Evolutionary conservation across 371 early-diverging fungal genomes (phyloP), one percentile per base, ranked within the genome.

Genomic region (Zopfochytrium polystomum): DNA sequence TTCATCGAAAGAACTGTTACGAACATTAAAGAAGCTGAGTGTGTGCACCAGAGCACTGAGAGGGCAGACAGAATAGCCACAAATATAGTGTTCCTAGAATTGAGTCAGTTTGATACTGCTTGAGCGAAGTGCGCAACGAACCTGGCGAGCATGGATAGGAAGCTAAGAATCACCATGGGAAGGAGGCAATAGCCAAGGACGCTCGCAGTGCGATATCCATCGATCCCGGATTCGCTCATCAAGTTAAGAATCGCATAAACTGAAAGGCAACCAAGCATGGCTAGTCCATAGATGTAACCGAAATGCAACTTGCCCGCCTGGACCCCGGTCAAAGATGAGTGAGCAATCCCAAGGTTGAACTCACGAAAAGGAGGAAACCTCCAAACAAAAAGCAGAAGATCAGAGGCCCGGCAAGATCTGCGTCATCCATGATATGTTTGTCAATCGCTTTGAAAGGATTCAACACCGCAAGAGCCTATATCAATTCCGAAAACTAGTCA

Each of bases 241-340:
- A 98, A 76, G 66, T 98, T 96, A 33, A 98, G 69, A 48, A 98
- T 88, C 43, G 85, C 60, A 74, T 90, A 93, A 48, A 96, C 82
- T 2, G 89, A 87, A 2, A 89, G 70, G 52, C 92, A 91, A 26
- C 98, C 98, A 45, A 96, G 74, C 22, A 92, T 80, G 2, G 91
- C 96, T 0, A 95, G 87, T 26, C 96, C 98, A 63, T 98, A 98
- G 53, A 98, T 93, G 63, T 95, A 97, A 15, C 95, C 95, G 78
- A 98, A 98, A 70, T 96, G 93, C 27, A 87, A 83, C 70, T 95
- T 95, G 60, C 95, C 92, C 20, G 92, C 85, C 82, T 92, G 48
- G 9, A 23, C 30, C 29, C 32, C n/a, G 52, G 45, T 50, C 13
- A 52, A 25, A 2, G 52, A 38, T 55, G 53, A 78, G 0, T 33